Base-by-base conservation (phyloP, 352 stramenopile genomes). In the Pythium apleroticum region DNA sequence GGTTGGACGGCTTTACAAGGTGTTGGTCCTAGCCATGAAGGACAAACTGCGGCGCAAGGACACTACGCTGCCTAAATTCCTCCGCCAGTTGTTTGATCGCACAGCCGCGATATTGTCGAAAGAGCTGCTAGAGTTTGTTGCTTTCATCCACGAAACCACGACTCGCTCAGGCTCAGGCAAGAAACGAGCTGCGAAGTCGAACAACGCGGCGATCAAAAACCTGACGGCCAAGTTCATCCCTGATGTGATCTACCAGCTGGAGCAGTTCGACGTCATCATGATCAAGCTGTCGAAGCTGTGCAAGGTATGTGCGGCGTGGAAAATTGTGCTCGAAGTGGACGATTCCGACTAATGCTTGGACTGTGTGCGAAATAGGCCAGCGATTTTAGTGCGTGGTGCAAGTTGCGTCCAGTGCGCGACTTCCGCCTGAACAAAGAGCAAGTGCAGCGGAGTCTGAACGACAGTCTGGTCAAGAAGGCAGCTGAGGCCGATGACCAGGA, bases 231-330 rank as follows among this genome's bases (percentile, higher is more conserved):
- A 84, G 57, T 66, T 88, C 10, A 88, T 91, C 19, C 80, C 82
- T 0, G 79, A 89, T 4, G 69, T 89, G 10, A 79, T 91, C 11
- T 91, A 75, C 52, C 80, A 87, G 60, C 72, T 91, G 20, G 82
- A 91, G 58, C 82, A 91, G 60, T 89, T 78, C 22, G 82, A 91
- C 59, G 62, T 89, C 41, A 60, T 71, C 11, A 67, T 91, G 43
- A 87, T 91, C 52, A 83, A 82, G 30, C 72, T 91, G 4, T 89
- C 80, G 4, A 88, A 88, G 60, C 35, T 88, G 7, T 88, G 73
- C 63, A 84, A 78, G 69, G 76, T 85, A 30, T 46, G 60, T 55
- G 28, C 25, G 31, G 4, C 9, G n/a, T n/a, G 3, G 46, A 46
- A 19, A n/a, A 56, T 22, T 57, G 6, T 52, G 2, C 3, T n/a